Evolutionary conservation across 2,329 filamentous ascomycete species (phyloP).

Genomic region (Incumbomyces delicatus): DNA sequence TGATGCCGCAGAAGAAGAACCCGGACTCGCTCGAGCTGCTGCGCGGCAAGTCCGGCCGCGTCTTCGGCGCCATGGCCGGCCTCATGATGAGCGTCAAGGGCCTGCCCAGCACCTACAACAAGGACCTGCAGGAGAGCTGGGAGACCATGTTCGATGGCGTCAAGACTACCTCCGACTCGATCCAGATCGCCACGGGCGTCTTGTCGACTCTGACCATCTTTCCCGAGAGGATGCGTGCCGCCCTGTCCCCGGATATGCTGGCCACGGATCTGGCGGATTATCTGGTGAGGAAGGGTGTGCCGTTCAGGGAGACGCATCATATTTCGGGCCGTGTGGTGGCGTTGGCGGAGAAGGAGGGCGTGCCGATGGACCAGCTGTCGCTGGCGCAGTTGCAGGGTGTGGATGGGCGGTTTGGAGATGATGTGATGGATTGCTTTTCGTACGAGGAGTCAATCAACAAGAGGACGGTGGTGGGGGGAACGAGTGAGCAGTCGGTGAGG

Average conservation of each 20-base stretch:
- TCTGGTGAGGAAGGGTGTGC: slow-evolving; percentile 44
- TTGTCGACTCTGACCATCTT: slow-evolving; percentile 61
- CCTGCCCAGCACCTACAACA: slow-evolving; percentile 77
- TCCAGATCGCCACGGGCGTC: slow-evolving; percentile 74
- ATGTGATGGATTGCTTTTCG: slow-evolving; percentile 59
- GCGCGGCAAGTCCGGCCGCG: slow-evolving; percentile 65
- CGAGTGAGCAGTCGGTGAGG: slow-evolving; percentile 58
- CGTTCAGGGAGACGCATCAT: slow-evolving; percentile 72
- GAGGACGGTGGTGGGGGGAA: slow-evolving; percentile 66
- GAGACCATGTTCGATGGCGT: slow-evolving; percentile 74
- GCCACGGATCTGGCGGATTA: slow-evolving; percentile 48
- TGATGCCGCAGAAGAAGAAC: slow-evolving; percentile 84
- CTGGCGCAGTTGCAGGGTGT: slow-evolving; percentile 58
- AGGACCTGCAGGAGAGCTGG: slow-evolving; percentile 80
- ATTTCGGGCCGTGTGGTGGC: slow-evolving; percentile 64
- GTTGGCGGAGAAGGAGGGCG: slow-evolving; percentile 55
- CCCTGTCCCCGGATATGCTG: slow-evolving; percentile 74
- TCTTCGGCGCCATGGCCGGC: slow-evolving; percentile 73
- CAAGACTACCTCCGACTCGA: slow-evolving; percentile 69
- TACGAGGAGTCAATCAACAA: slow-evolving; percentile 78
- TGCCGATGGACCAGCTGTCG: slow-evolving; percentile 60
- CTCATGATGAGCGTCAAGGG: slow-evolving; percentile 68
- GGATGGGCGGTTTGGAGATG: slow-evolving; percentile 59
- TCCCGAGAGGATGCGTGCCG: slow-evolving; percentile 67
- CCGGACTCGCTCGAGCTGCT: slow-evolving; percentile 64